A percentile compares a stretch with the other conserved stretches of the same genome.
phyloP scores from a whole-genome alignment of 164 flowering plant genomes.

The grape (Vitis vinifera) region ASM3070453v1 NC_081822.1:10172501-10173000 shows the following conservation, averaged over 20 bases:
- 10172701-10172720: slow-evolving; percentile 24
- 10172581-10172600: not conserved
- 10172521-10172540: not conserved
- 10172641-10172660: not conserved
- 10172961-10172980: slow-evolving; percentile 19
- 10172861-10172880: not conserved
- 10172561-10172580: not conserved
- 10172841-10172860: not conserved
- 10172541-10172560: not conserved
- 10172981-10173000: slow-evolving; percentile 13
- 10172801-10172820: not conserved
- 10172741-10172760: not conserved
- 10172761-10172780: not conserved
- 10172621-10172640: not conserved
- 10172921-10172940: not conserved
- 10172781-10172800: not conserved
- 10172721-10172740: not conserved
- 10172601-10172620: not conserved
- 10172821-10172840: not conserved
- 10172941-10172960: not conserved
- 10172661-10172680: slow-evolving; percentile 1
- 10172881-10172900: not conserved
- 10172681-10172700: slow-evolving; percentile 21
- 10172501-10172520: not conserved
- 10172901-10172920: not conserved